Conservation (phyloP, 805 yeast genomes). For the Kregervanrija delftensis region DNA sequence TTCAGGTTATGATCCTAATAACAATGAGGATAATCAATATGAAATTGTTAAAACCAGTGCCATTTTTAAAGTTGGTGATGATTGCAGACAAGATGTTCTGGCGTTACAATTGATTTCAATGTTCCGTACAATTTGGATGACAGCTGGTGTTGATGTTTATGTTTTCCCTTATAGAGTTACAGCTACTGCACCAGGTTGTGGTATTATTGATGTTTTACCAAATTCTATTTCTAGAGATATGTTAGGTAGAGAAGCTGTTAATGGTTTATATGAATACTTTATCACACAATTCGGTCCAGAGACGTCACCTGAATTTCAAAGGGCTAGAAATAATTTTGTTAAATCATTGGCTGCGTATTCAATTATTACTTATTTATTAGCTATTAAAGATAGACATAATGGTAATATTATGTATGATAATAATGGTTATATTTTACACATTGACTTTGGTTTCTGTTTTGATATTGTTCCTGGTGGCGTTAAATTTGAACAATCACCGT, state of each 20-base stretch:
- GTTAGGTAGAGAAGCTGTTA: constrained; percentile 98
- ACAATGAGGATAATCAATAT: constrained; percentile 15
- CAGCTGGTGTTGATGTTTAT: constrained; percentile 80
- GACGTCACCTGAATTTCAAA: constrained; percentile 79
- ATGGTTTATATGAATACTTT: constrained; percentile 90
- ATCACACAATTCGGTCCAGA: constrained; percentile 94
- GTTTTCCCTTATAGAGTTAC: constrained; percentile 94
- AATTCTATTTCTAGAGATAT: constrained; percentile 93
- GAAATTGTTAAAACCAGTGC: constrained; percentile 63
- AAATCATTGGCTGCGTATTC: constrained; percentile 94
- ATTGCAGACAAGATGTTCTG: constrained; percentile 94
- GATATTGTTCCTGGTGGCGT: constrained; percentile 99
- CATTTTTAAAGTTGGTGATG: constrained; percentile 98
- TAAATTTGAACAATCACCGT: constrained; percentile 96
- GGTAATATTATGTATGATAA: constrained; percentile 97
- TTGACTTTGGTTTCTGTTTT: constrained; percentile 97
- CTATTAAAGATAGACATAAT: constrained; percentile 95
- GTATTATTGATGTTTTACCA: constrained; percentile 96
- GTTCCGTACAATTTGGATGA: constrained; percentile 85
- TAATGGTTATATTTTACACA: constrained; percentile 90
- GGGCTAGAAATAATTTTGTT: constrained; percentile 86
- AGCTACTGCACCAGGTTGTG: constrained; percentile 99
- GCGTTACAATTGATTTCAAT: constrained; percentile 89
- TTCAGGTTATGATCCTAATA: constrained; percentile 24
- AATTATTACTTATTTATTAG: constrained; percentile 81